phyloP scores from a whole-genome alignment of 2,329 filamentous ascomycete genomes.

The Cladophialophora immunda region DNA sequence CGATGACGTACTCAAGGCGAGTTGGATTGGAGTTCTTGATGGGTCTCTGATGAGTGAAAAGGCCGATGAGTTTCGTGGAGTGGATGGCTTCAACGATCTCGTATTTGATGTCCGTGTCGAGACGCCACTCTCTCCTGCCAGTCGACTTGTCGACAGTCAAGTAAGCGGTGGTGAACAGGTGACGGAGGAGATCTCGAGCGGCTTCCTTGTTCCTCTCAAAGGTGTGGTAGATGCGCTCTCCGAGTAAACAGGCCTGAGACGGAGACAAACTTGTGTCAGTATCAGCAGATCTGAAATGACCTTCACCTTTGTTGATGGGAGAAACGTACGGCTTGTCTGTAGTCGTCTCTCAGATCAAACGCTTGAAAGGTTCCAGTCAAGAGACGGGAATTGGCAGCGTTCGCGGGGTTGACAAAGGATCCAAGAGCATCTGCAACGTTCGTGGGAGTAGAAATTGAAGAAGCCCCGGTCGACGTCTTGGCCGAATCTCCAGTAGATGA shows the following conservation, averaged over 20 bases:
- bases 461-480: neutral
- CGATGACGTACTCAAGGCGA: neutral
- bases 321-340: neutral
- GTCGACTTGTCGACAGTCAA: conserved; percentile 1
- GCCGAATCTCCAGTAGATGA: conserved; percentile 5
- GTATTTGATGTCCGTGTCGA: conserved; percentile 1
- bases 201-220: conserved; percentile 9
- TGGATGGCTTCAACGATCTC: neutral
- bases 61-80: neutral
- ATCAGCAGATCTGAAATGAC: neutral
- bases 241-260: conserved; percentile 6
- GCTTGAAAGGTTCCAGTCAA: neutral
- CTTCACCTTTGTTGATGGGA: neutral
- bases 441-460: neutral
- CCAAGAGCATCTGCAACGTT: neutral
- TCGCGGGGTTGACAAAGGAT: neutral
- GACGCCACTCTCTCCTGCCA: conserved; percentile 4
- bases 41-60: neutral
- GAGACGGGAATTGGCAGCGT: neutral
- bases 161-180: conserved; percentile 5
- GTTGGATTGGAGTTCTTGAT: neutral
- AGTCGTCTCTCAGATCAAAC: neutral
- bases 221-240: neutral
- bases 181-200: neutral
- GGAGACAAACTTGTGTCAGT: conserved; percentile 7